Evolutionary conservation across 306 rosid genomes (phyloP).

Genomic region (Sindora glabra): DNA sequence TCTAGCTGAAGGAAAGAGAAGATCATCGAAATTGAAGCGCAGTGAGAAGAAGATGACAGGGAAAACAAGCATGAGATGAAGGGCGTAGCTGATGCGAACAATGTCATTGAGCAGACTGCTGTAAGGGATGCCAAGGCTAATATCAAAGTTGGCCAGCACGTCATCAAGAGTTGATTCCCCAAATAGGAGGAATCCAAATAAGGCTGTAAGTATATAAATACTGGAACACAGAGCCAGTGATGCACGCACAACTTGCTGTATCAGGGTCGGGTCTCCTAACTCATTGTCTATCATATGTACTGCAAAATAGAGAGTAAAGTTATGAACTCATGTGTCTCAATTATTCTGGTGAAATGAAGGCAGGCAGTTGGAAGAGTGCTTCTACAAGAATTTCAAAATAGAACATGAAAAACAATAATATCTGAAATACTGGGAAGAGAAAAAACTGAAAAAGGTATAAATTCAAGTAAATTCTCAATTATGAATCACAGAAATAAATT

Average conservation of each 20-base stretch:
- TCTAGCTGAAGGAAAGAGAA: slow-evolving; percentile 43
- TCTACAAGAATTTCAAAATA: not conserved
- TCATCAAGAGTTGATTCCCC: slow-evolving; percentile 64
- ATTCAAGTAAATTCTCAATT: not conserved
- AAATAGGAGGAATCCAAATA: slow-evolving; percentile 58
- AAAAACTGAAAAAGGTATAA: not conserved
- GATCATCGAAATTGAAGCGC: slow-evolving; percentile 46
- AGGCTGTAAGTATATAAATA: slow-evolving; percentile 47
- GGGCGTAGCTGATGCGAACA: slow-evolving; percentile 62
- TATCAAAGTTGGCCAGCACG: slow-evolving; percentile 60
- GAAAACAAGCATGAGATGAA: slow-evolving; percentile 68
- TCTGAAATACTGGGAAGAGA: not conserved
- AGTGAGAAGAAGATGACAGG: slow-evolving; percentile 57
- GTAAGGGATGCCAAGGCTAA: slow-evolving; percentile 56
- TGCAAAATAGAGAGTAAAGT: slow-evolving; percentile 15
- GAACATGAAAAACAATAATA: not conserved
- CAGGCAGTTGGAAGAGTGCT: no score
- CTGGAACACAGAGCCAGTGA: slow-evolving; percentile 48
- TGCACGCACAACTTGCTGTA: slow-evolving; percentile 44
- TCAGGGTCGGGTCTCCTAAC: slow-evolving; percentile 44
- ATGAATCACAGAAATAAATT: not conserved
- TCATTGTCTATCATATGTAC: slow-evolving; percentile 60
- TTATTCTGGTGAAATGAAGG: no score
- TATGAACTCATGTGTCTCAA: no score
- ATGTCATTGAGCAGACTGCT: slow-evolving; percentile 45